These are phyloP conservation scores for Nothopassalora personata DNA, from an alignment of 2,329 filamentous ascomycete genomes.

Conservation along the genomic window DNA sequence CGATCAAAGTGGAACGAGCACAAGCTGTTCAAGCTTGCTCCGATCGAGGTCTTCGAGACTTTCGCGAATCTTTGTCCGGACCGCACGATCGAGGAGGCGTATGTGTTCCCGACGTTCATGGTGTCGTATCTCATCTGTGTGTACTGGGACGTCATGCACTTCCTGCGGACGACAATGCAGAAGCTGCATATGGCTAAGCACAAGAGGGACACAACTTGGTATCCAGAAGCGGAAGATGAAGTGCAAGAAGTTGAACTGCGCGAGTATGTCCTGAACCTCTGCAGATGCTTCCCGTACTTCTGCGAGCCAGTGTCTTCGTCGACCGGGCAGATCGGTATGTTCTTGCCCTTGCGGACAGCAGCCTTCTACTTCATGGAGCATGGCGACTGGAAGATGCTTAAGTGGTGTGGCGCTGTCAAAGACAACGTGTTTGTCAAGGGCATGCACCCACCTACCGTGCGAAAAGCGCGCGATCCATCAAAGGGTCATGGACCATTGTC, in stretches of 20 bases:
- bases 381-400: conserved; percentile 23
- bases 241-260: conserved; percentile 25
- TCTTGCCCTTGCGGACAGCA: conserved; percentile 27
- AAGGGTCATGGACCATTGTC: background rate
- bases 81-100: conserved; percentile 24
- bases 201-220: conserved; percentile 18
- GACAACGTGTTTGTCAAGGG: conserved; percentile 25
- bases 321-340: conserved; percentile 28
- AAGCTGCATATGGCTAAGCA: conserved; percentile 20
- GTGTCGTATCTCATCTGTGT: conserved; percentile 27
- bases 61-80: conserved; percentile 23
- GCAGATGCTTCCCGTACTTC: conserved; percentile 27
- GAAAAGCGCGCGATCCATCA: background rate
- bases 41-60: conserved; percentile 24
- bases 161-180: conserved; percentile 23
- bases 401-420: conserved; percentile 23
- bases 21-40: conserved; percentile 13
- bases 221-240: conserved; percentile 10
- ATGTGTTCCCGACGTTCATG: conserved; percentile 27
- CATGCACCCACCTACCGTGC: conserved; percentile 22
- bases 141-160: conserved; percentile 31
- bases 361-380: conserved; percentile 27
- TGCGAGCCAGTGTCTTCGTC: conserved; percentile 26
- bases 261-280: conserved; percentile 25
- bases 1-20: conserved; percentile 6